Percentiles rank a stretch among this genome's conserved stretches.
Conservation (phyloP, 2,329 filamentous ascomycete species). For the Fusarium lyarnte region DNA sequence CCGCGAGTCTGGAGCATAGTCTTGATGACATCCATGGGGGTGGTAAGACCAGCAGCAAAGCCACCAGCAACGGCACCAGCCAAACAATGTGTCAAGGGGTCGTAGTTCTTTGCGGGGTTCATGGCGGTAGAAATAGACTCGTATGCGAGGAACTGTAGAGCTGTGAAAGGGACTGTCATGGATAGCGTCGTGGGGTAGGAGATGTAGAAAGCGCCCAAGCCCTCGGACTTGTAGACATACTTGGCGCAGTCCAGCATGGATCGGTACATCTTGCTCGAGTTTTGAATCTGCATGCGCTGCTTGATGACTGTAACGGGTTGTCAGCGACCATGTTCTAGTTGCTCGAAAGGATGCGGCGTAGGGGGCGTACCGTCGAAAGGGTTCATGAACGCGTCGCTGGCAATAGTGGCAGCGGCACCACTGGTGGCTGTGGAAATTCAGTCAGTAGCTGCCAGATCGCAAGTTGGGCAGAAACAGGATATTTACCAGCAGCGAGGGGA, state of each 20-base stretch:
- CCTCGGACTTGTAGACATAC: conserved; percentile 88
- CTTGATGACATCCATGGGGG: conserved; percentile 97
- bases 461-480: neutral
- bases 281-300: conserved; percentile 98
- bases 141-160: conserved; percentile 96
- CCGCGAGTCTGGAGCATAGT: conserved; percentile 95
- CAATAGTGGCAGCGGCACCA: conserved; percentile 94
- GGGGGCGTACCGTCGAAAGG: conserved; percentile 86
- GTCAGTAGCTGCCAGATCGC: conserved; percentile 9
- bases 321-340: neutral
- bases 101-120: conserved; percentile 87
- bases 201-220: conserved; percentile 92
- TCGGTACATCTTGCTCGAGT: conserved; percentile 86
- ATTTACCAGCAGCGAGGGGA: conserved; percentile 87
- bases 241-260: conserved; percentile 87
- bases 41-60: conserved; percentile 91
- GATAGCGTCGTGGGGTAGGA: conserved; percentile 97
- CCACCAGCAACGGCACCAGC: conserved; percentile 94
- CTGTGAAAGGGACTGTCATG: conserved; percentile 98
- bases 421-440: conserved; percentile 73
- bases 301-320: conserved; percentile 81
- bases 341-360: conserved; percentile 46
- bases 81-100: conserved; percentile 91
- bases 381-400: conserved; percentile 98
- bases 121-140: conserved; percentile 94